These are phyloP conservation scores for Scheffersomyces stambukii DNA, from an alignment of 1,139 yeast genomes.

Conservation along the genomic window DNA sequence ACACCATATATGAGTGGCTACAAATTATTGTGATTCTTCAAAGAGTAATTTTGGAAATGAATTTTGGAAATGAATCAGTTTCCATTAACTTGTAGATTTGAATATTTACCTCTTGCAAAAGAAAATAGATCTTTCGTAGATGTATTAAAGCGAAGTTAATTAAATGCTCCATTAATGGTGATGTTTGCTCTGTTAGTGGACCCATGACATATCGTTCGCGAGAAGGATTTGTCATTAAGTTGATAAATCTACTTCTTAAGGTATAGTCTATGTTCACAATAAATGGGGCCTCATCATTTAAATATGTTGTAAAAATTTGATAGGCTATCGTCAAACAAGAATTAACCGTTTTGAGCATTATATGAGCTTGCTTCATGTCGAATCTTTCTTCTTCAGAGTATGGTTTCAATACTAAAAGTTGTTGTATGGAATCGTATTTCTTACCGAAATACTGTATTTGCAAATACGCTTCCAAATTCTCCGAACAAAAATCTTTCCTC, in stretches of 20 bases:
- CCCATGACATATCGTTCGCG: neutral
- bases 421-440: slow-evolving; percentile 16
- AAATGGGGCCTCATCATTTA: slow-evolving; percentile 67
- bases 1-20: too few relatives aligned
- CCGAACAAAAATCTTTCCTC: slow-evolving; percentile 62
- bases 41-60: too few relatives aligned
- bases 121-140: too few relatives aligned
- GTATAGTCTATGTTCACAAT: slow-evolving; percentile 67
- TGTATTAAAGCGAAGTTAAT: too few relatives aligned
- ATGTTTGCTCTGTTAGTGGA: too few relatives aligned
- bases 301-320: slow-evolving; percentile 61
- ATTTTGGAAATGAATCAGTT: slow-evolving; percentile 70
- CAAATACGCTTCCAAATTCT: slow-evolving; percentile 68
- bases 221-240: slow-evolving; percentile 27
- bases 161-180: too few relatives aligned
- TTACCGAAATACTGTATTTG: slow-evolving; percentile 47
- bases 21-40: too few relatives aligned
- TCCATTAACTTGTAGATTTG: slow-evolving; percentile 62
- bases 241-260: slow-evolving; percentile 46
- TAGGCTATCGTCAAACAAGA: slow-evolving; percentile 52
- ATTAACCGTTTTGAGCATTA: slow-evolving; percentile 36
- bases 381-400: neutral
- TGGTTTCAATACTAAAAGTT: slow-evolving; percentile 1
- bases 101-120: slow-evolving; percentile 7
- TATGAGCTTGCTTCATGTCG: slow-evolving; percentile 4